Percentiles rank a stretch among this genome's conserved stretches.
These are phyloP conservation scores for Fusarium nisikadoi DNA, from an alignment of 2,329 filamentous ascomycete genomes.

Conservation along the genomic window DNA sequence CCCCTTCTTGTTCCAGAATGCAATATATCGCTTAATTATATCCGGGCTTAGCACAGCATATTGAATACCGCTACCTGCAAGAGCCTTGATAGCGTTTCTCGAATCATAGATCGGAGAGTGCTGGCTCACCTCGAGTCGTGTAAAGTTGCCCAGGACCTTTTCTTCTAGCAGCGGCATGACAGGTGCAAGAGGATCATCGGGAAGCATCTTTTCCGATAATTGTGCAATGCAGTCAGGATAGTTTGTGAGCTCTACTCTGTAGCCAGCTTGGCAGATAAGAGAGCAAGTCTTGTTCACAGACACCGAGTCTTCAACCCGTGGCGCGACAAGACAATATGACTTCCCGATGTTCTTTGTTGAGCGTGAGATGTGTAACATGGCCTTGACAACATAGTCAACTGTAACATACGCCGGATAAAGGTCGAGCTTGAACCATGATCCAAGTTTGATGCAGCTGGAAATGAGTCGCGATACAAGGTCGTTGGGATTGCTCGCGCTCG, in stretches of 20 bases:
- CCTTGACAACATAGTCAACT: slow-evolving; percentile 1
- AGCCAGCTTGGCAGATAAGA: background rate
- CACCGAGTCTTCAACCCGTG: background rate
- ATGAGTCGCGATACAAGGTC: slow-evolving; percentile 3
- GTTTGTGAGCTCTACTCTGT: background rate
- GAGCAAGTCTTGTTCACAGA: background rate
- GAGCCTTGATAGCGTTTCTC: background rate
- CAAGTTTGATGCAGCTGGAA: slow-evolving; percentile 2
- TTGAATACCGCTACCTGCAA: background rate
- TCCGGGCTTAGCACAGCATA: background rate
- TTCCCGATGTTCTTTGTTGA: background rate
- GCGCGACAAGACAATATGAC: background rate
- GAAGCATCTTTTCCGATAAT: background rate
- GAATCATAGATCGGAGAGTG: background rate
- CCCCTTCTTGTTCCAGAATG: background rate
- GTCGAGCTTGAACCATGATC: background rate
- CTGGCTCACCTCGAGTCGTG: slow-evolving; percentile 6
- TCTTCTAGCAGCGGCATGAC: background rate
- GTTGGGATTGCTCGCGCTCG: slow-evolving; percentile 2
- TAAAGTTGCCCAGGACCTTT: background rate
- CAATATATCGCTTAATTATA: background rate
- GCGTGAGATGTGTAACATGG: background rate
- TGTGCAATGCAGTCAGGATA: background rate
- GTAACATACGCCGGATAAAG: background rate
- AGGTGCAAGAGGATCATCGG: background rate